Percentiles rank a stretch among this genome's conserved stretches.
phyloP scores from a whole-genome alignment of 306 rosid genomes.

The Datisca glomerata region DNA sequence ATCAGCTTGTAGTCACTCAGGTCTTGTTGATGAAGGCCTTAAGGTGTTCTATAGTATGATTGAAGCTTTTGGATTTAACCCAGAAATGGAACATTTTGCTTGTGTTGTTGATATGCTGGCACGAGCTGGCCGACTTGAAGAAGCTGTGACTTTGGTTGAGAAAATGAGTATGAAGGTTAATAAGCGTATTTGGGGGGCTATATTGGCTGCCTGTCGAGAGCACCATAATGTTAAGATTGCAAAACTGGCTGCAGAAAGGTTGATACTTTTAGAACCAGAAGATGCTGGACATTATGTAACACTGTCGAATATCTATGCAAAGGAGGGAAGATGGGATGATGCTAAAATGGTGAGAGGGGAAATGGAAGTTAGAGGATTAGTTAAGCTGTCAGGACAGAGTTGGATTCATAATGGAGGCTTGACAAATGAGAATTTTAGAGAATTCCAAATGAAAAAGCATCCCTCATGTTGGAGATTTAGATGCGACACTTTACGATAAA shows the following conservation, averaged over 20 bases:
- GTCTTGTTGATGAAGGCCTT: constrained; percentile 38
- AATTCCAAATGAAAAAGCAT: no score
- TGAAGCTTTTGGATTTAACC: constrained; percentile 20
- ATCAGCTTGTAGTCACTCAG: constrained; percentile 43
- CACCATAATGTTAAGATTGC: constrained; percentile 31
- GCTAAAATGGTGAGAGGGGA: constrained; percentile 21
- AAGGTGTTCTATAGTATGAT: constrained; percentile 29
- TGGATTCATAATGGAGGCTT: constrained; percentile 18
- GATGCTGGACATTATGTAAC: constrained; percentile 34
- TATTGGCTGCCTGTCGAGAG: constrained; percentile 35
- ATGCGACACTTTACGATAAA: no score
- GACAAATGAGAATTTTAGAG: no score
- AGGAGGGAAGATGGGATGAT: constrained; percentile 38
- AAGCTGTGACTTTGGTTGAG: constrained; percentile 28
- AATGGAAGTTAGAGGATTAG: constrained; percentile 28
- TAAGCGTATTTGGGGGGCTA: constrained; percentile 40
- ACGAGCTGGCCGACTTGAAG: constrained; percentile 31
- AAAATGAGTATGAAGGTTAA: constrained; percentile 25
- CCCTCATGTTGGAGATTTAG: no score
- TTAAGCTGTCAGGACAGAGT: constrained; percentile 35
- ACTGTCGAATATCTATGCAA: constrained; percentile 32
- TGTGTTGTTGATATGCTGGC: constrained; percentile 37
- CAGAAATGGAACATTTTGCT: constrained; percentile 31
- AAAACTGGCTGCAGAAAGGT: constrained; percentile 28
- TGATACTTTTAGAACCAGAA: constrained; percentile 28